These are phyloP conservation scores for Phellopilus nigrolimitatus DNA, from an alignment of 1,284 basidiomycete species.

Conservation along the genomic window DNA sequence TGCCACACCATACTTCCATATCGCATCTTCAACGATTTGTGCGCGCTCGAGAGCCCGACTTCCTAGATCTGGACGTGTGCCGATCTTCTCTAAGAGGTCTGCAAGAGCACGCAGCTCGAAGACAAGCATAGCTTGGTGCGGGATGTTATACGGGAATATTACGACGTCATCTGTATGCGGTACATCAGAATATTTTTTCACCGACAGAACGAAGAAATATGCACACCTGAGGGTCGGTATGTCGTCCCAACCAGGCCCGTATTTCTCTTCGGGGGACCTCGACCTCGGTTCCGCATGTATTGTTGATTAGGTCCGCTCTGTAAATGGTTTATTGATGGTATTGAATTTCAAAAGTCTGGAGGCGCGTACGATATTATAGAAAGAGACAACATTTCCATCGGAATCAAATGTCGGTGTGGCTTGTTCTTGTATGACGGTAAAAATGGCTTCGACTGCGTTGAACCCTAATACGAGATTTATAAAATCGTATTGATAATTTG, in stretches of 20 bases:
- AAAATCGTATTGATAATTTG: neutral
- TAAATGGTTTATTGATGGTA: neutral
- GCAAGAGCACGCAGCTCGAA: constrained; percentile 23
- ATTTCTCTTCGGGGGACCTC: constrained; percentile 9
- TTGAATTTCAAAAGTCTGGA: neutral
- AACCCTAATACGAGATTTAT: constrained; percentile 17
- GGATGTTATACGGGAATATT: constrained; percentile 11
- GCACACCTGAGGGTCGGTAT: constrained; percentile 8
- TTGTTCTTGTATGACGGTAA: constrained; percentile 26
- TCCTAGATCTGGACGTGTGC: constrained; percentile 9
- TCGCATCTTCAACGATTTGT: constrained; percentile 21
- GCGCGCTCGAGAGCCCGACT: constrained; percentile 18
- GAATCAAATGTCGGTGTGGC: constrained; percentile 24
- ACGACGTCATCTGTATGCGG: constrained; percentile 9
- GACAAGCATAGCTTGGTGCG: constrained; percentile 23
- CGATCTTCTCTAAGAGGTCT: constrained; percentile 18
- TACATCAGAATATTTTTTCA: neutral
- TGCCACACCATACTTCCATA: constrained; percentile 22
- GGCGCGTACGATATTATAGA: neutral
- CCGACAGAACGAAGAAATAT: neutral
- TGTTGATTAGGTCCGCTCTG: constrained; percentile 12
- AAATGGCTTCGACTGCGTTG: constrained; percentile 24
- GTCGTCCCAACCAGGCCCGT: constrained; percentile 12
- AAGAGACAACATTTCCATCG: constrained; percentile 7
- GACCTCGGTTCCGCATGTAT: constrained; percentile 5